phyloP scores from a whole-genome alignment of 1,284 basidiomycete species.

The Cryptococcus wingfieldii region DNA sequence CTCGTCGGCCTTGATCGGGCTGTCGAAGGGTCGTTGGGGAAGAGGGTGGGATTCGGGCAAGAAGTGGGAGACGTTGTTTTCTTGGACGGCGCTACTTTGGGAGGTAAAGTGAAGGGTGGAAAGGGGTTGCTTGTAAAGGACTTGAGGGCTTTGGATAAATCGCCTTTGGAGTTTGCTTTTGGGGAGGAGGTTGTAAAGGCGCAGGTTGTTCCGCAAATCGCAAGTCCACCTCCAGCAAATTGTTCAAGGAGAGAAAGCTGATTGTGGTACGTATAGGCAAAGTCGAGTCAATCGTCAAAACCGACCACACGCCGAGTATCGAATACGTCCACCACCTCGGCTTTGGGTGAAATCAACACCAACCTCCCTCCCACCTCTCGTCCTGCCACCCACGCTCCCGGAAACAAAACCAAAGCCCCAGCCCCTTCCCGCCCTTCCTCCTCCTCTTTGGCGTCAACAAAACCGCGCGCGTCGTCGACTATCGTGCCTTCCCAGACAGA shows the following conservation, averaged over 20 bases:
- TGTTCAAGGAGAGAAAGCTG: too few species aligned
- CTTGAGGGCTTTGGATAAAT: slow-evolving; percentile 6
- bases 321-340: neutral
- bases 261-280: too few species aligned
- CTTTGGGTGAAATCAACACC: neutral
- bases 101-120: slow-evolving; percentile 1
- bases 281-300: too few species aligned
- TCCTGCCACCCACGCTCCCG: neutral
- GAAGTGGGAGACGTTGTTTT: slow-evolving; percentile 14
- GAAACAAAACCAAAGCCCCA: neutral
- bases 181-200: slow-evolving; percentile 7
- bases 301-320: neutral
- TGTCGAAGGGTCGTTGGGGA: neutral
- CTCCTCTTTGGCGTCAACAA: too few species aligned
- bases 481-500: neutral
- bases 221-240: neutral
- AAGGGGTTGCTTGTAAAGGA: slow-evolving; percentile 15
- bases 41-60: slow-evolving; percentile 10
- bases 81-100: slow-evolving; percentile 17
- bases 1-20: slow-evolving; percentile 9
- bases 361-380: neutral
- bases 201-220: neutral
- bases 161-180: slow-evolving; percentile 5
- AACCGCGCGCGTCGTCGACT: too few species aligned
- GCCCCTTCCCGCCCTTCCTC: too few species aligned